Percentiles rank a stretch among this genome's conserved stretches.
Conservation (phyloP, 2,329 filamentous ascomycete species). For the Curvularia spicifera region DNA sequence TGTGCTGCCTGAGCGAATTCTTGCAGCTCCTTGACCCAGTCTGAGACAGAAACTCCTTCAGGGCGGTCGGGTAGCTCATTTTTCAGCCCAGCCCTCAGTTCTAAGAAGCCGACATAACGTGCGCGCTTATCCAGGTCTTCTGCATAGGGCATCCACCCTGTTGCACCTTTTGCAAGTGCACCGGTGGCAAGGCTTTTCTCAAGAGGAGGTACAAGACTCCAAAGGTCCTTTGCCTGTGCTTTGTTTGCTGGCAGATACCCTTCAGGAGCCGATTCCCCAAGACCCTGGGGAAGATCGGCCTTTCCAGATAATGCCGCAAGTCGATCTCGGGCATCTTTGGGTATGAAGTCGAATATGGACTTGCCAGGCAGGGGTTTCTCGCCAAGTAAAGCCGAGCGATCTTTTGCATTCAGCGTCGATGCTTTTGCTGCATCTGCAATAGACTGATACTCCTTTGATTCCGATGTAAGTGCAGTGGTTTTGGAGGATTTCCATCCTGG, state of each 20-base stretch:
- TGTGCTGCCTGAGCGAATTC: slow-evolving; percentile 77
- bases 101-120: slow-evolving; percentile 84
- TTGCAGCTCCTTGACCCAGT: slow-evolving; percentile 79
- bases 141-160: slow-evolving; percentile 80
- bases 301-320: slow-evolving; percentile 79
- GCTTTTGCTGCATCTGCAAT: slow-evolving; percentile 78
- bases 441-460: slow-evolving; percentile 60
- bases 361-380: slow-evolving; percentile 85
- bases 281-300: slow-evolving; percentile 75
- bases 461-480: slow-evolving; percentile 29
- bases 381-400: slow-evolving; percentile 79
- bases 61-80: slow-evolving; percentile 64
- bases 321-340: slow-evolving; percentile 75
- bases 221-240: slow-evolving; percentile 61
- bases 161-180: slow-evolving; percentile 57
- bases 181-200: slow-evolving; percentile 53
- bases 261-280: slow-evolving; percentile 73
- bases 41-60: slow-evolving; percentile 64
- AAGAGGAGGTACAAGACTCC: slow-evolving; percentile 54
- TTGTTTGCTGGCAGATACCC: slow-evolving; percentile 69
- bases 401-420: slow-evolving; percentile 75
- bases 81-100: slow-evolving; percentile 70
- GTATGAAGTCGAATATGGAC: slow-evolving; percentile 93
- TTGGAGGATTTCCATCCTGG: slow-evolving; percentile 73
- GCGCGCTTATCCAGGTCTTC: slow-evolving; percentile 79